These are phyloP conservation scores for Leersia perrieri DNA, from an alignment of 176 grass and related monocot species.

Conservation along the genomic window DNA sequence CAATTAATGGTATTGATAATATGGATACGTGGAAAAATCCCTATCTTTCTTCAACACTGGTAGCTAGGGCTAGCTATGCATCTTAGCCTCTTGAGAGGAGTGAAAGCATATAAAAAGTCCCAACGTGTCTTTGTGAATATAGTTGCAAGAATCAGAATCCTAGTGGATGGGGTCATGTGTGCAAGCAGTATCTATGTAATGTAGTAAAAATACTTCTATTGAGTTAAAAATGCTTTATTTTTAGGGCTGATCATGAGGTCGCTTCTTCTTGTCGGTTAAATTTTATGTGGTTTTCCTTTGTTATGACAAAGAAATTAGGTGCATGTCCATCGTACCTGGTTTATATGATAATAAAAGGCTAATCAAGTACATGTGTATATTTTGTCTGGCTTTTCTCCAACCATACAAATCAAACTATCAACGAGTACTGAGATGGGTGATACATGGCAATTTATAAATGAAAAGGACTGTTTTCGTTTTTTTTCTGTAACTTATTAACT, in stretches of 20 bases:
- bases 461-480: no score
- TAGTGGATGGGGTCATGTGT: neutral
- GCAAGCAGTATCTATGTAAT: neutral
- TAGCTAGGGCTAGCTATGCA: no score
- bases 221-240: neutral
- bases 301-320: neutral
- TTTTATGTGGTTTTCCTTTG: neutral
- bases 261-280: neutral
- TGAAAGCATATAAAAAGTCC: no score
- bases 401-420: neutral
- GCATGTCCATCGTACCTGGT: neutral
- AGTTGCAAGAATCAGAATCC: no score
- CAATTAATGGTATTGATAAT: no score
- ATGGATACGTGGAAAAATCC: no score
- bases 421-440: neutral
- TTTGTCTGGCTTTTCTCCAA: neutral
- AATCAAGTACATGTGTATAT: neutral
- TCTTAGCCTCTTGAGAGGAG: no score
- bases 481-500: no score
- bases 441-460: neutral
- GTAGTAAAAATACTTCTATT: no score
- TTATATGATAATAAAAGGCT: neutral
- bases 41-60: no score
- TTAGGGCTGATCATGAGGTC: constrained; percentile 17
- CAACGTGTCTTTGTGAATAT: no score